Evolutionary conservation across 106 monocot species (phyloP), one percentile per base, ranked within the genome.

Genomic region (Triglochin maritima): DNA sequence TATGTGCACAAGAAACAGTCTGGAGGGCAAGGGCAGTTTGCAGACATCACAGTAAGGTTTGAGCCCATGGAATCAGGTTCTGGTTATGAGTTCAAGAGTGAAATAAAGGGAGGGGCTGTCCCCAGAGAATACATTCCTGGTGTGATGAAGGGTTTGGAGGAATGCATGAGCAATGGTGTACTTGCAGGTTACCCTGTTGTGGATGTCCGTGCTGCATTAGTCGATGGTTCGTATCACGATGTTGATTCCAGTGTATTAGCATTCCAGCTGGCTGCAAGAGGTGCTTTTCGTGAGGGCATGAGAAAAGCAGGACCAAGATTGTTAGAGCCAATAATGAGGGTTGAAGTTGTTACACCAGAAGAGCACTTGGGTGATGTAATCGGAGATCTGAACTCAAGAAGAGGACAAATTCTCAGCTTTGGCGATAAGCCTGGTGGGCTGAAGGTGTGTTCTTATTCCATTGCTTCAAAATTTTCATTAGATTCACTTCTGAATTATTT

Each of bases 321-420:
- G 66, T 76, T 96, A 12, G 95, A 96, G 60, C 95, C 95, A 5
- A 85, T 96, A n/a, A 96, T 96, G 95, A 88, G 81, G 60, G 90
- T 96, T 63, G 95, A 96, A 74, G 95, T 96, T 2, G 78, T 96
- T 44, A 96, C 90, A 0, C 95, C 95, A 6, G 95, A 96, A 78
- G 88, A 96, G 63, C 90, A 96, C 81, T 80, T 96, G 83, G 95
- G 95, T 54, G 95, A 96, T 84, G 95, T 96, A 45, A 96, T 96
- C 72, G 95, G 95, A 66, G 95, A 96, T 83, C 66, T 96, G 69
- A 96, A 85, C 81, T 87, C 90, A 17, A 85, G 95, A 74, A 87
- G 95, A 83, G 95, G 95, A 46, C 77, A 81, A 29, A 88, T 96
- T 55, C 85, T 88, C 60, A 91, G 49, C 74, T 96, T 96, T 50